Evolutionary conservation across 495 filamentous ascomycete genomes (phyloP).

Genomic region (Margaritispora aquatica): DNA sequence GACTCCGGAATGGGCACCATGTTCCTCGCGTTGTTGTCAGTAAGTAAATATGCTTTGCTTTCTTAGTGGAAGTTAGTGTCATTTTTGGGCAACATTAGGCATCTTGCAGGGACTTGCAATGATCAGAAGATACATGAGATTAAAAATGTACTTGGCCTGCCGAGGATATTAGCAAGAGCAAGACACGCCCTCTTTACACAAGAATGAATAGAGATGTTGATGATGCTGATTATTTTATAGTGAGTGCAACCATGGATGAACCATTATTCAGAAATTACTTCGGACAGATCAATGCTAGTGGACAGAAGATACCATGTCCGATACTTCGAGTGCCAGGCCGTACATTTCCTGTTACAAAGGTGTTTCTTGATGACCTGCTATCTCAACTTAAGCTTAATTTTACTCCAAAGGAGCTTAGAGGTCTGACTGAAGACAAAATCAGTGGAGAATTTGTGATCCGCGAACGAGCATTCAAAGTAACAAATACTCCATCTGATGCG

Average conservation of each 20-base stretch:
- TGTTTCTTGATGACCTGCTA: constrained; percentile 39
- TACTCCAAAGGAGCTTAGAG: neutral
- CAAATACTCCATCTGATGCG: too few relatives aligned
- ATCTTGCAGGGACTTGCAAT: too few relatives aligned
- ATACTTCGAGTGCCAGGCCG: constrained; percentile 49
- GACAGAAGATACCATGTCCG: constrained; percentile 32
- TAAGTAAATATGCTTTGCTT: too few relatives aligned
- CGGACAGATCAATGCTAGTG: constrained; percentile 20
- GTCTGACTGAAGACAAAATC: neutral
- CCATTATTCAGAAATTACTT: constrained; percentile 72
- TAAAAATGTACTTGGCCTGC: too few relatives aligned
- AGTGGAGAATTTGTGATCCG: neutral
- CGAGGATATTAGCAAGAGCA: too few relatives aligned
- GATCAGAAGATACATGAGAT: too few relatives aligned
- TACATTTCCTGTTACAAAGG: constrained; percentile 45
- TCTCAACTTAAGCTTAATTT: neutral
- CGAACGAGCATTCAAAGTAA: neutral
- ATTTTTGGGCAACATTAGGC: neutral
- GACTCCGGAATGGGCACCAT: constrained; percentile 38
- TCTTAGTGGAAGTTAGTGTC: too few relatives aligned
- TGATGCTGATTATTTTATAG: neutral
- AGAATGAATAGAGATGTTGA: neutral
- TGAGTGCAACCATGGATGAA: constrained; percentile 77
- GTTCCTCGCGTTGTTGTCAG: neutral
- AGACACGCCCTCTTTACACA: too few relatives aligned